Evolutionary conservation across 1,139 yeast genomes (phyloP).

Genomic region (Geotrichum reessii): DNA sequence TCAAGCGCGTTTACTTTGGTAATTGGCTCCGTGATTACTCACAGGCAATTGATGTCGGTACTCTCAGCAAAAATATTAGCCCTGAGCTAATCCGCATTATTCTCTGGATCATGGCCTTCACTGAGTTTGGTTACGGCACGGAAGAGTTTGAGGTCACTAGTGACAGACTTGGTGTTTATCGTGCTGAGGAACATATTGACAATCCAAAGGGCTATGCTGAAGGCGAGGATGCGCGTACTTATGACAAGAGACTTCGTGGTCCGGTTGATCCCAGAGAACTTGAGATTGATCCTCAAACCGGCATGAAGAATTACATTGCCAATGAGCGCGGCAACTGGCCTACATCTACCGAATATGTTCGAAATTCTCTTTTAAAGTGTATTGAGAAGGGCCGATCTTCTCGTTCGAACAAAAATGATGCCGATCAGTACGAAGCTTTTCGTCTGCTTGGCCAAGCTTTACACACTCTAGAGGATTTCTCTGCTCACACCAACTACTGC

Average conservation of each 20-base stretch:
- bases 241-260: conserved; percentile 25
- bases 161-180: conserved; percentile 27
- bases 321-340: conserved; percentile 29
- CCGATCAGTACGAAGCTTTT: conserved; percentile 25
- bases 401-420: conserved; percentile 14
- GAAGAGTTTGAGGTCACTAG: conserved; percentile 30
- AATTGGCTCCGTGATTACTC: conserved; percentile 31
- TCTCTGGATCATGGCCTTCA: conserved; percentile 27
- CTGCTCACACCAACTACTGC: conserved; percentile 27
- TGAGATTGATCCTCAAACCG: conserved; percentile 27
- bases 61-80: conserved; percentile 24
- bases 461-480: conserved; percentile 27
- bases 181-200: conserved; percentile 31
- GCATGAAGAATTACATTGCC: conserved; percentile 29
- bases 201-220: conserved; percentile 28
- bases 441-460: conserved; percentile 29
- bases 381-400: conserved; percentile 26
- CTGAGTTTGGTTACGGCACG: conserved; percentile 29
- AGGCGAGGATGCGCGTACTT: conserved; percentile 23
- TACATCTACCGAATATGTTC: conserved; percentile 25
- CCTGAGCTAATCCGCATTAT: conserved; percentile 24
- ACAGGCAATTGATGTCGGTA: conserved; percentile 30
- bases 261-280: conserved; percentile 27
- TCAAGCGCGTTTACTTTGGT: conserved; percentile 29
- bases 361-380: conserved; percentile 23